Percentiles rank a stretch among this genome's conserved stretches.
phyloP scores from a whole-genome alignment of 768 basidiomycete genomes.

The Naematelia aurantialba region DNA sequence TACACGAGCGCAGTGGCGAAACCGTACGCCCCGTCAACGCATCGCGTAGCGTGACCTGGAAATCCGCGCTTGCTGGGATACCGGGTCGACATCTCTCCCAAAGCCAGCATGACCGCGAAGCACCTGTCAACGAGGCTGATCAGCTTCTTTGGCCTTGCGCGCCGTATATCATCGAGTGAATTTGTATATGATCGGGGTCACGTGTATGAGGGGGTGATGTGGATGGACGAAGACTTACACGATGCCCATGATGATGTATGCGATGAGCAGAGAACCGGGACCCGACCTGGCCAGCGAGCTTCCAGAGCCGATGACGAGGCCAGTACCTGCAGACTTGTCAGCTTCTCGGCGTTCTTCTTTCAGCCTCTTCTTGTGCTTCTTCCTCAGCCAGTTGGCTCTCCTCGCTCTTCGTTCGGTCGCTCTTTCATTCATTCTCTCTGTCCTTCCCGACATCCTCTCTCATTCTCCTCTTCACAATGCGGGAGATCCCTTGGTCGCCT shows the following conservation, averaged over 20 bases:
- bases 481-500: no score
- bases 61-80: slow-evolving; percentile 46
- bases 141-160: neutral
- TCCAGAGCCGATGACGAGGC: slow-evolving; percentile 46
- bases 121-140: slow-evolving; percentile 16
- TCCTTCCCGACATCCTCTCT: no score
- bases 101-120: slow-evolving; percentile 42
- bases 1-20: slow-evolving; percentile 43
- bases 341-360: no score
- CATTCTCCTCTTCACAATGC: no score
- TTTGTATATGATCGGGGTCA: no score
- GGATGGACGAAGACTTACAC: no score
- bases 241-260: slow-evolving; percentile 40
- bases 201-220: no score
- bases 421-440: no score
- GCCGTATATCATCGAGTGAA: no score
- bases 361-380: no score
- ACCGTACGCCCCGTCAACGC: slow-evolving; percentile 42
- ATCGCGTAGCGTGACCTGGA: slow-evolving; percentile 47
- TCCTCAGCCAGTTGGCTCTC: no score
- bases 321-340: slow-evolving; percentile 33
- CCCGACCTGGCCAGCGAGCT: slow-evolving; percentile 40
- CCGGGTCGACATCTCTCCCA: slow-evolving; percentile 44
- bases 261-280: slow-evolving; percentile 36
- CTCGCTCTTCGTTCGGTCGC: no score